Conservation (phyloP, 2,329 filamentous ascomycete genomes). For the Cordyceps farinosa region DNA sequence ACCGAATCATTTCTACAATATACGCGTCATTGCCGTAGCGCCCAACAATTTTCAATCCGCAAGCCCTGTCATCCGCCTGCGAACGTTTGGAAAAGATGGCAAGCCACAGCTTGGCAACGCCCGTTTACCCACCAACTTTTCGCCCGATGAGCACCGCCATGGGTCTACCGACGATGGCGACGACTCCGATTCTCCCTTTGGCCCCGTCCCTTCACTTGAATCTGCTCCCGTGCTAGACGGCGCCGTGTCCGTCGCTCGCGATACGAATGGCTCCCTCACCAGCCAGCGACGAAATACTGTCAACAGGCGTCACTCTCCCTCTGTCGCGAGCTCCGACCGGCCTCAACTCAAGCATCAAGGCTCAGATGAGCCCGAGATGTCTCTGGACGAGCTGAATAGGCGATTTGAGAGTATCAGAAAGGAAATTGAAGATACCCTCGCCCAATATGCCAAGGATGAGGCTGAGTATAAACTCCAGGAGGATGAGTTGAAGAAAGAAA, state of each 20-base stretch:
- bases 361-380: conserved; percentile 57
- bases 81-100: conserved; percentile 67
- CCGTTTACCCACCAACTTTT: conserved; percentile 54
- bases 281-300: conserved; percentile 50
- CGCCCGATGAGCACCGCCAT: conserved; percentile 46
- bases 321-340: conserved; percentile 55
- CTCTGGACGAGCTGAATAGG: conserved; percentile 74
- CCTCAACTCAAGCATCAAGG: conserved; percentile 41
- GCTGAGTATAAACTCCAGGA: conserved; percentile 64
- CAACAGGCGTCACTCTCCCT: conserved; percentile 74
- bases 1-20: conserved; percentile 86
- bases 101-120: conserved; percentile 57
- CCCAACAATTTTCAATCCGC: conserved; percentile 89
- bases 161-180: conserved; percentile 43
- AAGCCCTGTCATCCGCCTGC: conserved; percentile 78
- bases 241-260: conserved; percentile 59
- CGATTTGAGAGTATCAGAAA: conserved; percentile 74
- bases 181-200: conserved; percentile 43
- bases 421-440: conserved; percentile 77
- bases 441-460: conserved; percentile 67
- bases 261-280: conserved; percentile 48
- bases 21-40: conserved; percentile 88
- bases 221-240: conserved; percentile 59
- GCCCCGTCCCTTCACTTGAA: conserved; percentile 56
- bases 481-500: conserved; percentile 69